Percentiles rank a stretch among this genome's conserved stretches.
phyloP scores from a whole-genome alignment of 2,329 filamentous ascomycete species.

The Fonsecaea nubica region DNA sequence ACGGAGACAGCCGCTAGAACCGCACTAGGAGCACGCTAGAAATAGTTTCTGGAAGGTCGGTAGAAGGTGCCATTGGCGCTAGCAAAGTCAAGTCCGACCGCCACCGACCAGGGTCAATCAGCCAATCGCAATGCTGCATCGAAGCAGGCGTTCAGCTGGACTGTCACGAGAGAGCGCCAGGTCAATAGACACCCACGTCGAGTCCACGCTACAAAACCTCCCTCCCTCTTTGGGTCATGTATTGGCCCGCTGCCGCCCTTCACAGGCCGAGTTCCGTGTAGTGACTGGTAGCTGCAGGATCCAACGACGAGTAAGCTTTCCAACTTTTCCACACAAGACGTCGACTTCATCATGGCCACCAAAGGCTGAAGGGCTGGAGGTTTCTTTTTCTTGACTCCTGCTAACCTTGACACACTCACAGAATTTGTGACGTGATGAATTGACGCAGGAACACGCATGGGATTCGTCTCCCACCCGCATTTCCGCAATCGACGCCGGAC shows the following conservation, averaged over 20 bases:
- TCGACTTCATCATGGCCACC: background rate
- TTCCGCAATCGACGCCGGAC: background rate
- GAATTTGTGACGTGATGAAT: background rate
- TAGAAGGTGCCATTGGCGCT: conserved; percentile 7
- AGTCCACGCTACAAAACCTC: background rate
- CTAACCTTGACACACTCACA: background rate
- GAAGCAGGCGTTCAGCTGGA: conserved; percentile 8
- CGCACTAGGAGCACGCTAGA: conserved; percentile 15
- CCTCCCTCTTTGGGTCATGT: background rate
- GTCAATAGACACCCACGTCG: background rate
- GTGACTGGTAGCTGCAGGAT: background rate
- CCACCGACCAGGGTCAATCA: conserved; percentile 8
- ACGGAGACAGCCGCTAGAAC: conserved; percentile 11
- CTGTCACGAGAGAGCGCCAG: background rate
- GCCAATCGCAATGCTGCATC: conserved; percentile 9
- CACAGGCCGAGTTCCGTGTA: background rate
- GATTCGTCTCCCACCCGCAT: background rate
- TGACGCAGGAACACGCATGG: conserved; percentile 5
- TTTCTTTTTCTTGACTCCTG: background rate
- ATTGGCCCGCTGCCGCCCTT: background rate
- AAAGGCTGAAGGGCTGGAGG: background rate
- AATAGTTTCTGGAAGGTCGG: conserved; percentile 9
- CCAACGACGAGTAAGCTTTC: background rate
- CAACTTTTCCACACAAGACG: background rate
- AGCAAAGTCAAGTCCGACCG: conserved; percentile 20